A percentile compares a stretch with the other conserved stretches of the same genome.
Evolutionary conservation across 768 basidiomycete species (phyloP).

Genomic region (Filobasidium floriforme): DNA sequence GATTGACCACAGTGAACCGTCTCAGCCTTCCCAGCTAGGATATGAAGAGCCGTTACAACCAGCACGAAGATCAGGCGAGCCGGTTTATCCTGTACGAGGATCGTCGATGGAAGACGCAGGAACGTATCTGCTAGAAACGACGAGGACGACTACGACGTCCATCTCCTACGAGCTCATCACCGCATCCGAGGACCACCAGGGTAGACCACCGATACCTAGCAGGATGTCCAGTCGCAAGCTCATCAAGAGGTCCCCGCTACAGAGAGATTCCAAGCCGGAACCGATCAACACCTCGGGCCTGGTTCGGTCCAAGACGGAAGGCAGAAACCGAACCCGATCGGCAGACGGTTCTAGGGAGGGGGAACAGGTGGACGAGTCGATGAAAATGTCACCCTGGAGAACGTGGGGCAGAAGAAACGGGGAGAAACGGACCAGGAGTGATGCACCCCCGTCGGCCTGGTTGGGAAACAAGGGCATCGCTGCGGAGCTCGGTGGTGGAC

Average conservation of each 20-base stretch:
- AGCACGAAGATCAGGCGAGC: too few species aligned
- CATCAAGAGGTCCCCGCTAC: background rate
- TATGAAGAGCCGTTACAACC: too few species aligned
- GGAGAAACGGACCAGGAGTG: background rate
- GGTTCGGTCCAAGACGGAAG: background rate
- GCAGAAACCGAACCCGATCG: background rate
- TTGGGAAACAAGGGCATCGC: background rate
- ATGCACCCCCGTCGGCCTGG: conserved; percentile 7
- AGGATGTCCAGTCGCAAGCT: conserved; percentile 7
- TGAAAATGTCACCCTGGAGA: conserved; percentile 5
- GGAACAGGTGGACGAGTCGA: background rate
- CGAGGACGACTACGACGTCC: too few species aligned
- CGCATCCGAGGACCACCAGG: too few species aligned
- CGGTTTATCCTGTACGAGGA: too few species aligned
- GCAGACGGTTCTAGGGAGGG: background rate
- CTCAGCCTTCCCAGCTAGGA: too few species aligned
- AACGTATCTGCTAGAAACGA: too few species aligned
- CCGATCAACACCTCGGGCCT: background rate
- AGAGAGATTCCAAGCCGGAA: background rate
- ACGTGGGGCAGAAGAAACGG: conserved; percentile 3
- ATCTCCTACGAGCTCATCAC: too few species aligned
- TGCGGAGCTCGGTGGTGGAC: background rate
- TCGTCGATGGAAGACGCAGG: too few species aligned
- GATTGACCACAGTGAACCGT: too few species aligned
- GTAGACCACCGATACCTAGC: background rate